A percentile compares a stretch with the other conserved stretches of the same genome.
Evolutionary conservation across 2,329 filamentous ascomycete genomes (phyloP).

Genomic region (Penicillium janthinellum): DNA sequence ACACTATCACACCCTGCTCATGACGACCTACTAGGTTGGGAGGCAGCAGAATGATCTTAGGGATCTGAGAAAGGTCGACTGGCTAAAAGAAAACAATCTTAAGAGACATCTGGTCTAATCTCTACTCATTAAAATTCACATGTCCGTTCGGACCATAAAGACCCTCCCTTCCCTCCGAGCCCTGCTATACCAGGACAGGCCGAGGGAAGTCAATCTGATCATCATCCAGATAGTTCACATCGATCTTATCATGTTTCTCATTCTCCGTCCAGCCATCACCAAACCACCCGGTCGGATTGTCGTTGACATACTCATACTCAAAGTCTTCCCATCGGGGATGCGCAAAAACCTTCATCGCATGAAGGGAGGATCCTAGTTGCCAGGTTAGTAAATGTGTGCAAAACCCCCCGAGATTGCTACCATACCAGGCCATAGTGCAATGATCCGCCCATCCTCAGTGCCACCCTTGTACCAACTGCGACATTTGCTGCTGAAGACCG

Average conservation of each 20-base stretch:
- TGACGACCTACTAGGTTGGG: neutral
- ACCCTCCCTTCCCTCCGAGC: neutral
- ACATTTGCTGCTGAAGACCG: constrained; percentile 40
- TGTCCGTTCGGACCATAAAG: neutral
- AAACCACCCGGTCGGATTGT: constrained; percentile 36
- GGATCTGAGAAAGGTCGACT: neutral
- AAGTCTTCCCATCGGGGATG: constrained; percentile 45
- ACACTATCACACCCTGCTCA: neutral
- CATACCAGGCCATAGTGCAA: constrained; percentile 40
- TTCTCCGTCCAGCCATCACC: constrained; percentile 40
- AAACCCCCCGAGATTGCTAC: neutral
- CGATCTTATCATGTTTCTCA: constrained; percentile 34
- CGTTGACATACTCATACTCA: constrained; percentile 40
- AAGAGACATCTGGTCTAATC: neutral
- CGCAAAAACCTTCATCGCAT: constrained; percentile 38
- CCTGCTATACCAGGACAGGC: neutral
- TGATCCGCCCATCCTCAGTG: constrained; percentile 33
- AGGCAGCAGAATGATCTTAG: too few relatives aligned
- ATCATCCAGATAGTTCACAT: constrained; percentile 40
- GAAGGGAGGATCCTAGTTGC: constrained; percentile 37
- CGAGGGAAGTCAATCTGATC: constrained; percentile 39
- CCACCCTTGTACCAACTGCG: constrained; percentile 45
- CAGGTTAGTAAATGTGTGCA: constrained; percentile 1
- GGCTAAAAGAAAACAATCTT: neutral
- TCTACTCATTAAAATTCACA: neutral